A percentile compares a stretch with the other conserved stretches of the same genome.
phyloP scores from a whole-genome alignment of 2,329 filamentous ascomycete species.

The Knoxdaviesia capensis region DNA sequence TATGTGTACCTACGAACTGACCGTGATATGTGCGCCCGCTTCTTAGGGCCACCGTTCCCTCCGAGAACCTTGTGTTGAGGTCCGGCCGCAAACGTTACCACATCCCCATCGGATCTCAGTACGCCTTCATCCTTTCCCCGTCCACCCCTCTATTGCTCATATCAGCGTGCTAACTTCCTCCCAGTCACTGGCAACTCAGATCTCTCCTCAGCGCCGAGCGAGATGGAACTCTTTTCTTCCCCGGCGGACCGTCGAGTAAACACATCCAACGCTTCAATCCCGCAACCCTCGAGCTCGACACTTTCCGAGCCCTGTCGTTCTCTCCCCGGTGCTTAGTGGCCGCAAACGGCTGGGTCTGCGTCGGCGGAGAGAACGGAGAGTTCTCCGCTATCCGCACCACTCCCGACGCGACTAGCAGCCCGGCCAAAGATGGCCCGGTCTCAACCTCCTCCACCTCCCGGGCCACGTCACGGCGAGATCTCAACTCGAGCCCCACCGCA shows the following conservation, averaged over 20 bases:
- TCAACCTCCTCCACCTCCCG: background rate
- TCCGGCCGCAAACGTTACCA: slow-evolving; percentile 46
- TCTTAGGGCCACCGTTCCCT: slow-evolving; percentile 18
- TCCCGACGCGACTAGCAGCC: background rate
- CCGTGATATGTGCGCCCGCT: too few relatives aligned
- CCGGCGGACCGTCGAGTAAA: slow-evolving; percentile 47
- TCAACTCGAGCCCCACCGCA: background rate
- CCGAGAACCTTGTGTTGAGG: slow-evolving; percentile 41
- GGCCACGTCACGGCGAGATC: background rate
- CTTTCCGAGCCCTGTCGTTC: slow-evolving; percentile 50
- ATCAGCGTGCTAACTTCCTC: slow-evolving; percentile 1
- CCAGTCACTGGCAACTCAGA: slow-evolving; percentile 70
- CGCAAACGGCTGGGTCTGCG: slow-evolving; percentile 71
- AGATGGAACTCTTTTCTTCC: slow-evolving; percentile 66
- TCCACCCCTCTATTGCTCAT: background rate
- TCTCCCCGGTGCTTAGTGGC: slow-evolving; percentile 74
- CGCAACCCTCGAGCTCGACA: slow-evolving; percentile 49
- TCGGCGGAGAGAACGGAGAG: slow-evolving; percentile 73
- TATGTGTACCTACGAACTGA: too few relatives aligned
- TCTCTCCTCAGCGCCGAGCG: slow-evolving; percentile 73
- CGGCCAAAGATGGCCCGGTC: background rate
- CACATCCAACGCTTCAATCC: slow-evolving; percentile 50
- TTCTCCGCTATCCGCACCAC: slow-evolving; percentile 58
- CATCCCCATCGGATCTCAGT: slow-evolving; percentile 45
- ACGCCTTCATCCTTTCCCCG: slow-evolving; percentile 13